phyloP scores from a whole-genome alignment of 2,329 filamentous ascomycete species.

The Fusarium lateritium region DNA sequence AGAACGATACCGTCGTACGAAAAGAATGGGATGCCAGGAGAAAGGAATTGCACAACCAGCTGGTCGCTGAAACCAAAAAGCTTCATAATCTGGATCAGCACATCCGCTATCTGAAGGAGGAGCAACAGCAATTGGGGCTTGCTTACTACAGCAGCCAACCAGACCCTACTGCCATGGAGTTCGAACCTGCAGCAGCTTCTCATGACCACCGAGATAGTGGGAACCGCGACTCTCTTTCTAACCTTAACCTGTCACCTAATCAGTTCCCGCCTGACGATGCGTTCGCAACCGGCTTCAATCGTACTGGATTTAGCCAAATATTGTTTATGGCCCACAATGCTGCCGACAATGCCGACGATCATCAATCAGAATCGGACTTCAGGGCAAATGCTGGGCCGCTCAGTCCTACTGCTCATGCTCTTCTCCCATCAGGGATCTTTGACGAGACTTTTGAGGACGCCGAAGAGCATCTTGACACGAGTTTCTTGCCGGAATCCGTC shows the following conservation, averaged over 20 bases:
- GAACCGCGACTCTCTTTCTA: slow-evolving; percentile 64
- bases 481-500: slow-evolving; percentile 52
- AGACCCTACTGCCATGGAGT: slow-evolving; percentile 63
- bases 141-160: slow-evolving; percentile 63
- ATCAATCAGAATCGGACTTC: slow-evolving; percentile 73
- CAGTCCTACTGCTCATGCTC: slow-evolving; percentile 81
- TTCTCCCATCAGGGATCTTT: slow-evolving; percentile 78
- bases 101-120: slow-evolving; percentile 62
- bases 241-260: slow-evolving; percentile 57
- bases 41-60: slow-evolving; percentile 66
- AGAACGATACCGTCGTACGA: slow-evolving; percentile 66
- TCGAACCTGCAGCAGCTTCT: slow-evolving; percentile 58
- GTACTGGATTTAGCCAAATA: slow-evolving; percentile 66
- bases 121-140: slow-evolving; percentile 61
- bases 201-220: slow-evolving; percentile 65
- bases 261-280: slow-evolving; percentile 58
- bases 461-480: slow-evolving; percentile 59
- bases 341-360: slow-evolving; percentile 55
- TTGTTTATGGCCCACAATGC: slow-evolving; percentile 66
- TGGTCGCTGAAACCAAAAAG: slow-evolving; percentile 64
- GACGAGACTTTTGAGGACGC: slow-evolving; percentile 73
- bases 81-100: slow-evolving; percentile 63
- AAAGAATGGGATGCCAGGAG: slow-evolving; percentile 70
- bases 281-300: slow-evolving; percentile 68
- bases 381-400: slow-evolving; percentile 77